Conservation (phyloP, 1,139 yeast genomes). For the Blastobotrys serpentis region DNA sequence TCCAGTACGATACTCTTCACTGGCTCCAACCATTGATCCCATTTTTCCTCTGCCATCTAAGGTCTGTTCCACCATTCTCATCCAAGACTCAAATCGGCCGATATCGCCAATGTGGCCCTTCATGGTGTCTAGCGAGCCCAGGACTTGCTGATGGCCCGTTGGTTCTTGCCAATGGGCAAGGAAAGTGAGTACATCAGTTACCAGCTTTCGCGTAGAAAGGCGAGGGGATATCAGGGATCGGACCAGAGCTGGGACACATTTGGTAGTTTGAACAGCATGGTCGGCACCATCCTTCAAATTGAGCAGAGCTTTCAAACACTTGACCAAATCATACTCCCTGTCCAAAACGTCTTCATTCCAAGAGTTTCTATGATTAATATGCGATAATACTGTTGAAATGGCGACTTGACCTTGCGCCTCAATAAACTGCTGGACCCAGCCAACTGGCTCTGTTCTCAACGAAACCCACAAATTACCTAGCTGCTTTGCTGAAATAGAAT, state of each 20-base stretch:
- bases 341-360: conserved; percentile 47
- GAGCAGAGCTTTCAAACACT: conserved; percentile 61
- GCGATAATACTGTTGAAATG: conserved; percentile 58
- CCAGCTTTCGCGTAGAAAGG: conserved; percentile 71
- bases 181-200: conserved; percentile 70
- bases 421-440: conserved; percentile 82
- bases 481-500: conserved; percentile 66
- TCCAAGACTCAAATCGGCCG: conserved; percentile 79
- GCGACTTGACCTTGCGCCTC: conserved; percentile 89
- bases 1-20: conserved; percentile 72
- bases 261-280: conserved; percentile 51
- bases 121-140: conserved; percentile 61
- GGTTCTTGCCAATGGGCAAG: conserved; percentile 52
- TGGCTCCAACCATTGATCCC: conserved; percentile 91
- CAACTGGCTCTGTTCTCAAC: conserved; percentile 84
- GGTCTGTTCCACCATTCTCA: conserved; percentile 66
- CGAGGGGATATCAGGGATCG: conserved; percentile 62
- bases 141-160: conserved; percentile 61
- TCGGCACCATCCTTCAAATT: conserved; percentile 57
- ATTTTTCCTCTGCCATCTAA: conserved; percentile 84
- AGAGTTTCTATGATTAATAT: conserved; percentile 39
- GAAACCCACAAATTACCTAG: conserved; percentile 87
- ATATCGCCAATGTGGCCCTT: conserved; percentile 63
- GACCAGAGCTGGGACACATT: conserved; percentile 57
- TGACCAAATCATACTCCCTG: conserved; percentile 57